Base-by-base conservation (phyloP, 1,284 basidiomycete species). In the Puccinia sorghi region DNA sequence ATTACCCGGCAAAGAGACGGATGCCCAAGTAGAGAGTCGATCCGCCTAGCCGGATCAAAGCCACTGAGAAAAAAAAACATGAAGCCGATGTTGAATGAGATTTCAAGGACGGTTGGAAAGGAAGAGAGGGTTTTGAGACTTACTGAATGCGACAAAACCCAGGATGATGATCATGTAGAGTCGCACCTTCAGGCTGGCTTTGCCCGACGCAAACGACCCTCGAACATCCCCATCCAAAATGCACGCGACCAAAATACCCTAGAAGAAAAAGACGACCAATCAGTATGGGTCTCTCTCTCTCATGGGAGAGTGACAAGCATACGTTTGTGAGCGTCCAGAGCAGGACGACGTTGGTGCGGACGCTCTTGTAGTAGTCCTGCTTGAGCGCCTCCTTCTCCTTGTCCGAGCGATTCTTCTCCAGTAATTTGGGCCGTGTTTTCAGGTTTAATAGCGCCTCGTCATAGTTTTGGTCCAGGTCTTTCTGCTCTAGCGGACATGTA, bases 271-370 rank as follows among this genome's bases (percentile, higher is more conserved):
- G 15, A 32, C 32, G 32, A 32, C 32, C 25, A 25, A 9, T 32
- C 50, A 39, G 71, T 13, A 27, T 43, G 76, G 1, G 22, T 32
- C 1, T 20, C n/a, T 71, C 50, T 15, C 32, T 32, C 32, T 2
- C 32, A 20, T 0, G 72, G 50, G 83, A 80, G 69, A 83, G 63
- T 52, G 39, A 54, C 20, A 15, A 41, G 52, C 69, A n/a, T 41
- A 91, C 92, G 84, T 95, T 94, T 37, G 91, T 90, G 76, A 95
- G 84, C 2, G 93, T 90, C 90, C 94, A 96, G 3, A 89, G 88
- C 69, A 98, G 86, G 59, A 98, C 86, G 27, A 94, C 93, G 85
- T 95, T 96, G 13, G 94, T 97, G 79, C 94, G 87, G 81, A 97
- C 92, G 84, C 92, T 92, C 0, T 82, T 84, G 79, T 86, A 86